Evolutionary conservation across 352 stramenopile species (phyloP), one percentile per base, ranked within the genome.

Genomic region (Stephanocyclus meneghinianus): DNA sequence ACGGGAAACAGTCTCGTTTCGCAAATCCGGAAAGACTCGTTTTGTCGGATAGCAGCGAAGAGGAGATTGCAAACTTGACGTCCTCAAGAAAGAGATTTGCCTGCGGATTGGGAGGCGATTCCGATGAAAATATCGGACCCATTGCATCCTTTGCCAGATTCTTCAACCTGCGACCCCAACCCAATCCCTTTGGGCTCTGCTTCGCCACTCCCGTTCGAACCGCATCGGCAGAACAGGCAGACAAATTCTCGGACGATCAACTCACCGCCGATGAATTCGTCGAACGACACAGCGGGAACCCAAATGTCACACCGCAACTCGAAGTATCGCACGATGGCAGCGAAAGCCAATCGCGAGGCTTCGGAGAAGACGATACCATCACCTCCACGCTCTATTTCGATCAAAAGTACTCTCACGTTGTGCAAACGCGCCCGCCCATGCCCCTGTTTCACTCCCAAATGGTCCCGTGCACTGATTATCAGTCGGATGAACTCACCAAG

Each of bases 351-450:
- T 61, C 30, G 15, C 64, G 65, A 0, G 40, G 53, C 13, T 63
- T 86, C 74, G 4, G 61, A 48, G 86, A 89, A 56, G 85, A 89
- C 45, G 74, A 83, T 30, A 91, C 82, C 29, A 85, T 88, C 30
- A 80, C 81, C 0, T 89, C 83, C 9, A 89, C 86, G 3, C 37
- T 88, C 2, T 91, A 88, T 60, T 91, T 90, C 66, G 86, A 91
- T 71, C 71, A 76, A 42, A 91, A 91, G 70, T 82, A 87, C 35
- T 59, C 66, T 2, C 76, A 91, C 62, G 62, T 91, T 5, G 57
- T 78, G 13, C 80, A 91, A 68, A 87, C 74, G 30, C 32, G 70
- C 48, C 83, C 80, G 30, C 86, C 86, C 8, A 89, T 91, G 80
- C 80, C 80, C 9, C 67, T 91, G 4, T 91, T 88, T 67, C 64